Conservation (phyloP, 176 grass and related monocot genomes). For the Typha latifolia region DNA sequence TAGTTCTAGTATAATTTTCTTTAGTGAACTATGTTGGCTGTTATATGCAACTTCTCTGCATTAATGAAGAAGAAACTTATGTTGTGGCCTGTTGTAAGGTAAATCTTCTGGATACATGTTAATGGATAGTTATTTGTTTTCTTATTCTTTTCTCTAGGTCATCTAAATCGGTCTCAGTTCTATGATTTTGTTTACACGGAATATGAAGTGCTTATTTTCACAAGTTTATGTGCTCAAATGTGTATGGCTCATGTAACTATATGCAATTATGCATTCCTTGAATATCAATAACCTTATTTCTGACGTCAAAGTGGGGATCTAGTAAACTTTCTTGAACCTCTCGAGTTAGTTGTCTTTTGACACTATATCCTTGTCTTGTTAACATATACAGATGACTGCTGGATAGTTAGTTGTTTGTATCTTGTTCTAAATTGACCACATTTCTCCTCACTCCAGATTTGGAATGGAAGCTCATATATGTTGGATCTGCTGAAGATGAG, state of each 20-base stretch:
- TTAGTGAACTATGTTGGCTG: neutral
- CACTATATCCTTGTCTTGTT: neutral
- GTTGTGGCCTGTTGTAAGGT: neutral
- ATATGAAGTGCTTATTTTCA: neutral
- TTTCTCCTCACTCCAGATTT: constrained; percentile 35
- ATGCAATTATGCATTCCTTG: neutral
- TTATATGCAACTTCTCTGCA: neutral
- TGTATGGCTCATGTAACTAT: neutral
- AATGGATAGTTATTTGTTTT: neutral
- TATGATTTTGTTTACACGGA: neutral
- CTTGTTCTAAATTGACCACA: neutral
- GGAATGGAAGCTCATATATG: constrained; percentile 97
- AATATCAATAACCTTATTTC: neutral
- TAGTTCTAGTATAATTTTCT: neutral
- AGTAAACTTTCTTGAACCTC: neutral
- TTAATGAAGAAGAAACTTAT: neutral
- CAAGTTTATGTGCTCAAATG: neutral
- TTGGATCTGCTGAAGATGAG: constrained; percentile 97
- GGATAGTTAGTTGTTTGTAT: neutral
- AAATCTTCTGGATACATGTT: neutral
- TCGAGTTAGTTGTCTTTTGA: neutral
- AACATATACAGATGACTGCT: neutral
- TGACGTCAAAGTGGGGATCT: neutral
- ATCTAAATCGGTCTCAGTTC: neutral
- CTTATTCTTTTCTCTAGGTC: neutral